Base-by-base conservation (phyloP, 768 basidiomycete genomes). In the Lactifluus hygrophoroides region DNA sequence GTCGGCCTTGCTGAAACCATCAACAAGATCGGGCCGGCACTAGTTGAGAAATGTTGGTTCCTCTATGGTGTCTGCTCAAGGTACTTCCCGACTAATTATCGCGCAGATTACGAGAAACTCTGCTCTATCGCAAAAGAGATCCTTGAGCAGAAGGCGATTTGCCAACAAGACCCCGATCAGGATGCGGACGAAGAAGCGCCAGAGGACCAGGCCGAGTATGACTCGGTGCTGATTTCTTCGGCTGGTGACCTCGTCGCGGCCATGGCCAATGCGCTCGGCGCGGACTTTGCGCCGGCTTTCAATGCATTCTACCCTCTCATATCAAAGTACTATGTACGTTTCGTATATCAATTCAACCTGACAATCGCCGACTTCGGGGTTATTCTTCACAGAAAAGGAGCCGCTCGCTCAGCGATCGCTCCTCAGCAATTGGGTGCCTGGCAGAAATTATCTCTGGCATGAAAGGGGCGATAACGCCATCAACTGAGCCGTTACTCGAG, bases 381-480 rank as follows among this genome's bases (percentile, higher is more conserved):
- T 5, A 58, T 17, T 10, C 9, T 45, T 11, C 4, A 0, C 68
- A 94, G 91, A 88, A 87, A 75, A 85, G 86, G 73, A 86, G 79
- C 67, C 85, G 93, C 56, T 90, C 93, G 3, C 77, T 88, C 57
- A 90, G 88, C 62, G 96, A 99, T 71, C 86, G 90, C 38, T 95
- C 95, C 10, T 86, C 94, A 47, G 85, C 94, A 25, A 88, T 97
- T 62, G 96, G 96, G 5, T 89, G 88, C 62, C 77, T 99, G 35
- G 94, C 94, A 37, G 96, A 99, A 74, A 90, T 97, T 63, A 94
- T 95, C 69, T 83, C 86, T 21, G 94, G 94, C 46, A 85, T 98
- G 79, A 92, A 94, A 75, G 74, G 73, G 45, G 84, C 88, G 9
- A 81, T 97, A 60, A 95, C 94, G 2, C 83, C 86, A 9, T 89